Percentiles rank a stretch among this genome's conserved stretches.
These are phyloP conservation scores for Cyclotella cryptica DNA, from an alignment of 108 stramenopile species.

Conservation along the genomic window DNA sequence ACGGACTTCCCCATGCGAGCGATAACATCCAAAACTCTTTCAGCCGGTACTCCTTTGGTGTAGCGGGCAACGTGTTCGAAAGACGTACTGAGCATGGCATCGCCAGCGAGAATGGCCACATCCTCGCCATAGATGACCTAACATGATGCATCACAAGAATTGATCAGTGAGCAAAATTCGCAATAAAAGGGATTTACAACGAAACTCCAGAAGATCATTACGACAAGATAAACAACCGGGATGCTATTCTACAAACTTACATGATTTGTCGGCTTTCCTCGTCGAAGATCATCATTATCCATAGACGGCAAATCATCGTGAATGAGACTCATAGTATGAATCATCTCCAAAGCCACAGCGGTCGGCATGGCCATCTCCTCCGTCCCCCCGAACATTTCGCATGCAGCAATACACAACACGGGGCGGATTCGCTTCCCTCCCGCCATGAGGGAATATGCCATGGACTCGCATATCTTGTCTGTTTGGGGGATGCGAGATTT, in stretches of 20 bases:
- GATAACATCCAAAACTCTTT: constrained; percentile 87
- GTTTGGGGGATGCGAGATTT: constrained; percentile 68
- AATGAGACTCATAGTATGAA: constrained; percentile 97
- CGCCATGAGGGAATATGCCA: constrained; percentile 95
- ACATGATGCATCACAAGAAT: background rate
- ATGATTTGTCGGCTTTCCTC: constrained; percentile 95
- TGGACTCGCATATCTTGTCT: constrained; percentile 91
- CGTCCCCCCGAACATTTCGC: constrained; percentile 90
- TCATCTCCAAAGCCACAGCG: constrained; percentile 97
- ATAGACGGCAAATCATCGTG: constrained; percentile 97
- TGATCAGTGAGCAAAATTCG: constrained; percentile 1
- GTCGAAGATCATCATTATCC: constrained; percentile 95
- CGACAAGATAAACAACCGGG: background rate
- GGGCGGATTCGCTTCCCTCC: constrained; percentile 96
- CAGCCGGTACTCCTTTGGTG: constrained; percentile 77
- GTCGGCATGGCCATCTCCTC: constrained; percentile 90
- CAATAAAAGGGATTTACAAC: background rate
- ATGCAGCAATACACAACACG: constrained; percentile 92
- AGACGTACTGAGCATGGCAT: constrained; percentile 79
- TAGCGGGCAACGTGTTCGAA: constrained; percentile 81
- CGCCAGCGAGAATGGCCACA: constrained; percentile 96
- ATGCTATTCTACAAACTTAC: constrained; percentile 47
- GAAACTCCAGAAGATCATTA: background rate
- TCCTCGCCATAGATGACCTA: constrained; percentile 95
- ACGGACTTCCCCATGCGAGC: constrained; percentile 89